Conservation (phyloP, 176 grass and related monocot genomes). For the Aechmea fasciata region DNA sequence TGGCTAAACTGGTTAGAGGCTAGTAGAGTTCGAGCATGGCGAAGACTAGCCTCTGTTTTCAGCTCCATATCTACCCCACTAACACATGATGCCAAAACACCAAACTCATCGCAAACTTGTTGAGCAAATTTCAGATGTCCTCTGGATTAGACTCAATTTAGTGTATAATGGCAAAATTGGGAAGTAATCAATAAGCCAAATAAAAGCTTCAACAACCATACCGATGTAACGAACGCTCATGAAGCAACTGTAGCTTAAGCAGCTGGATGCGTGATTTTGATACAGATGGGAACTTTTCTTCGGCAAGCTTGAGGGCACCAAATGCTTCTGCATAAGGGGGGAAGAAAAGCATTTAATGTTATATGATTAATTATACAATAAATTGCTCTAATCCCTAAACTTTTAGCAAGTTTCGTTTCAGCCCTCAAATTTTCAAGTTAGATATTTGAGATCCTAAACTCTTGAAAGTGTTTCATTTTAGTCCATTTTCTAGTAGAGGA, state of each 20-base stretch:
- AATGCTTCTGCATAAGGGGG: slow-evolving; percentile 52
- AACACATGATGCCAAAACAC: slow-evolving; percentile 69
- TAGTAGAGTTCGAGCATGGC: slow-evolving; percentile 73
- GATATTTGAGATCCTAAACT: too few species aligned
- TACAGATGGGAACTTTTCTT: slow-evolving; percentile 59
- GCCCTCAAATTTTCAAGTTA: too few species aligned
- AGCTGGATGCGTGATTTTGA: slow-evolving; percentile 61
- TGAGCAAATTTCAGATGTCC: slow-evolving; percentile 73
- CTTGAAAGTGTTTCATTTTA: too few species aligned
- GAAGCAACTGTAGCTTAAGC: slow-evolving; percentile 84
- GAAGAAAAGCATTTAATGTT: background rate
- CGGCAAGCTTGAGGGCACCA: slow-evolving; percentile 66
- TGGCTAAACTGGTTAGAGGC: slow-evolving; percentile 79
- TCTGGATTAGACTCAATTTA: slow-evolving; percentile 28
- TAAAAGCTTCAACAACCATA: slow-evolving; percentile 21
- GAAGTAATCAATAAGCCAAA: background rate
- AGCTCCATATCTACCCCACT: slow-evolving; percentile 86
- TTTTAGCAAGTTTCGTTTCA: background rate
- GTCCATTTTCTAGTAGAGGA: too few species aligned
- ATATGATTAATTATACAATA: background rate
- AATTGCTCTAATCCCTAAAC: background rate
- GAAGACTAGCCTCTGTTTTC: slow-evolving; percentile 75
- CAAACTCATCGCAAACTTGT: slow-evolving; percentile 79
- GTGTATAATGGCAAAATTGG: slow-evolving; percentile 1
- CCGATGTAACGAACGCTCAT: slow-evolving; percentile 82